These are phyloP conservation scores for Barnettozyma vustinii DNA, from an alignment of 805 yeast genomes.

Conservation along the genomic window DNA sequence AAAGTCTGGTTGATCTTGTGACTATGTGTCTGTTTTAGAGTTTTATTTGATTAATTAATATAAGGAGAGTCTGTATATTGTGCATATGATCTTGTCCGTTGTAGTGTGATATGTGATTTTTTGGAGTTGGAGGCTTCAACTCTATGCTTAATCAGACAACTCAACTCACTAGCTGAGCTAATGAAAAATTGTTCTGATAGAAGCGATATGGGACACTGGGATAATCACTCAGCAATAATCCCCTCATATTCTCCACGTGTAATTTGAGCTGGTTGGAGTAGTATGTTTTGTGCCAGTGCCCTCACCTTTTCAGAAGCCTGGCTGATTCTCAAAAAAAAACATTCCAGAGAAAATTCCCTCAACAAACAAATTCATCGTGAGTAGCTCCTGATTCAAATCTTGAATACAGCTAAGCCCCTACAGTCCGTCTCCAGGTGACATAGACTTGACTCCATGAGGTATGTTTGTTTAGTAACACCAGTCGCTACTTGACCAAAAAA, in stretches of 20 bases:
- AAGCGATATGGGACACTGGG: no score
- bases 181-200: no score
- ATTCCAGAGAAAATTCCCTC: not conserved
- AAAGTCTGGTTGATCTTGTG: slow-evolving; percentile 1
- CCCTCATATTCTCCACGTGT: no score
- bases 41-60: slow-evolving; percentile 5
- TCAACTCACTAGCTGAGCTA: no score
- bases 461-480: not conserved
- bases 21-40: slow-evolving; percentile 5
- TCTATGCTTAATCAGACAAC: no score
- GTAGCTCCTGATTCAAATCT: no score
- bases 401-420: no score
- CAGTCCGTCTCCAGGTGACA: not conserved
- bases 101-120: not conserved
- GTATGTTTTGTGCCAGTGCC: no score
- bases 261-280: no score
- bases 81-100: slow-evolving; percentile 4
- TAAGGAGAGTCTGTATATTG: slow-evolving; percentile 24
- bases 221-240: no score
- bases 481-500: not conserved
- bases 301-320: no score
- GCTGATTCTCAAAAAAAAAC: not conserved
- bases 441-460: not conserved
- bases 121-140: not conserved
- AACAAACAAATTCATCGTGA: no score